Evolutionary conservation across 202 grass and related monocot species (phyloP).

Genomic region (Carex sylvatica): DNA sequence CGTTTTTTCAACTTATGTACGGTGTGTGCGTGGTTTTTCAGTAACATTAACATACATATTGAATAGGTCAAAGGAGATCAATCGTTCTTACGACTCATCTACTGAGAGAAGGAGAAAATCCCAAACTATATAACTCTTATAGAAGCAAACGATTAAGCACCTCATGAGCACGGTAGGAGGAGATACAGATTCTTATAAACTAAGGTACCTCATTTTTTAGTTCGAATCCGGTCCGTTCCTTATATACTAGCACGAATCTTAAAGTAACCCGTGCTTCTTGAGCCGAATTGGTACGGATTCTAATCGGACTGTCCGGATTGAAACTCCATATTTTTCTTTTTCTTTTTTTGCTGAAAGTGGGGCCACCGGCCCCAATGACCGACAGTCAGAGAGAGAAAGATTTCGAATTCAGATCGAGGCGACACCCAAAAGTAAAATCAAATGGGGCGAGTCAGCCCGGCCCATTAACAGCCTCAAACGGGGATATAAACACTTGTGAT

Average conservation of each 20-base stretch:
- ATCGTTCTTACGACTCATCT: background rate
- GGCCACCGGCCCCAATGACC: background rate
- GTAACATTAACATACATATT: background rate
- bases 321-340: too few relatives aligned
- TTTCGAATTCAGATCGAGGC: background rate
- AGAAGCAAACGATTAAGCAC: background rate
- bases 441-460: background rate
- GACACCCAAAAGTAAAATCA: background rate
- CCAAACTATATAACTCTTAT: too few relatives aligned
- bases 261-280: too few relatives aligned
- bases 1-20: background rate
- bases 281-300: too few relatives aligned
- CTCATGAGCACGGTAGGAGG: background rate
- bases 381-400: background rate
- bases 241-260: too few relatives aligned
- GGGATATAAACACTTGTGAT: background rate
- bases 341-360: too few relatives aligned
- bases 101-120: background rate
- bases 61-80: background rate
- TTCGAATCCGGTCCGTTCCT: too few relatives aligned
- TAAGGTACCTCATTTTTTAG: too few relatives aligned
- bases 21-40: background rate
- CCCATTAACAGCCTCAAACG: background rate
- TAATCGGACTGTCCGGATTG: too few relatives aligned
- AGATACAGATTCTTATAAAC: background rate